These are phyloP conservation scores for Gymnopilus dilepis DNA, from an alignment of 768 basidiomycete species.

Conservation along the genomic window DNA sequence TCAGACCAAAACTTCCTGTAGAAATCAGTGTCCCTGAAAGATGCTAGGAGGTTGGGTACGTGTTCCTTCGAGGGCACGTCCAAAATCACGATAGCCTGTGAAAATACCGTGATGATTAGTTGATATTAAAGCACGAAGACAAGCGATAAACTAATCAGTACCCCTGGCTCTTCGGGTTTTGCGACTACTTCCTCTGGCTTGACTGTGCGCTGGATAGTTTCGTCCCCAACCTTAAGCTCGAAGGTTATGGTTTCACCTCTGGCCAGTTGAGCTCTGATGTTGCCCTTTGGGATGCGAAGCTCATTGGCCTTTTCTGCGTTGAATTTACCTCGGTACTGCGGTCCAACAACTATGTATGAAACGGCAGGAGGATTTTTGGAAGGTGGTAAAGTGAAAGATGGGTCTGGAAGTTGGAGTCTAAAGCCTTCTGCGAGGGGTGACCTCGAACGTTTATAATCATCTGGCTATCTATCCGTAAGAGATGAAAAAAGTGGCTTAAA, in stretches of 20 bases:
- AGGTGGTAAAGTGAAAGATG: conserved; percentile 23
- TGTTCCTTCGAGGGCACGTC: conserved; percentile 71
- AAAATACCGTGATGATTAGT: background rate
- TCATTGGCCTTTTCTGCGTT: conserved; percentile 64
- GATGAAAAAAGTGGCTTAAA: background rate
- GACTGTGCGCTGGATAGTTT: conserved; percentile 52
- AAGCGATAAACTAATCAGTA: conserved; percentile 29
- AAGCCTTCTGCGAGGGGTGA: conserved; percentile 38
- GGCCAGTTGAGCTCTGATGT: conserved; percentile 61
- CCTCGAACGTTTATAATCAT: conserved; percentile 35
- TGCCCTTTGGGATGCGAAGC: conserved; percentile 63
- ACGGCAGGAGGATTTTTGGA: conserved; percentile 40
- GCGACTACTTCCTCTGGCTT: conserved; percentile 65
- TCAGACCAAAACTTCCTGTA: conserved; percentile 55
- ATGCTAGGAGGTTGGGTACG: conserved; percentile 54
- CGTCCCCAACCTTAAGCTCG: conserved; percentile 48
- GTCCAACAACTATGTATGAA: conserved; percentile 58
- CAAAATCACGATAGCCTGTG: conserved; percentile 66
- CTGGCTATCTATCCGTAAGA: conserved; percentile 25
- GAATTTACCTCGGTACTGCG: conserved; percentile 71
- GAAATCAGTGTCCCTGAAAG: conserved; percentile 51
- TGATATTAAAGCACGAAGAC: background rate
- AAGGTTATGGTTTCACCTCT: conserved; percentile 69
- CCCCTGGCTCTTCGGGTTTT: conserved; percentile 54
- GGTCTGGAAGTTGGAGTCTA: conserved; percentile 43